Evolutionary conservation across 140 eudicot genomes (phyloP).

Genomic region (Cichorium intybus): DNA sequence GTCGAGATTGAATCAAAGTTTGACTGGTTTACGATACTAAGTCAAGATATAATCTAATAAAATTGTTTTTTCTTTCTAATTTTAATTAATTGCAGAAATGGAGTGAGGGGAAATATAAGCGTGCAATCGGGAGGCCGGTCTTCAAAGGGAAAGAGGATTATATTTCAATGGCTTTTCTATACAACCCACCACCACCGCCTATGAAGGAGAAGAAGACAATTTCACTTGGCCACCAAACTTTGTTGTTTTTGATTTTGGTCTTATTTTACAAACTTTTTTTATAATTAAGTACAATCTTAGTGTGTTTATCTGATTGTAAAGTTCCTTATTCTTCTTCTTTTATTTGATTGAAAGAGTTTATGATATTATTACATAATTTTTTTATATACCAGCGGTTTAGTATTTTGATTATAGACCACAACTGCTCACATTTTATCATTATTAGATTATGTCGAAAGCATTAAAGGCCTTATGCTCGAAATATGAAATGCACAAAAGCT

Average conservation of each 20-base stretch:
- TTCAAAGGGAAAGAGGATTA: constrained; percentile 40
- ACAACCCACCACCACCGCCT: constrained; percentile 51
- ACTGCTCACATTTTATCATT: no score
- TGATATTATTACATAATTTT: neutral
- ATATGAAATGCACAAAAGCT: no score
- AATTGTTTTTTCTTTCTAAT: neutral
- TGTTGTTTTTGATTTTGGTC: constrained; percentile 33
- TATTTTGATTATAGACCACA: no score
- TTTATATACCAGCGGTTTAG: no score
- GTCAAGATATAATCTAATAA: neutral
- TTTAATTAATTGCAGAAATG: constrained; percentile 45
- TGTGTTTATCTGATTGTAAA: neutral
- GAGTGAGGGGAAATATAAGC: constrained; percentile 73
- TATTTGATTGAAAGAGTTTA: neutral
- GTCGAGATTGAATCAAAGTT: neutral
- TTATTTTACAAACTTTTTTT: constrained; percentile 38
- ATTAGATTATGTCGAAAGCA: no score
- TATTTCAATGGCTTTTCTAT: constrained; percentile 73
- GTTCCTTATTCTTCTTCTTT: neutral
- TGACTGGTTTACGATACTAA: neutral
- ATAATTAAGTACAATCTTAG: neutral
- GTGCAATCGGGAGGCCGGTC: constrained; percentile 84
- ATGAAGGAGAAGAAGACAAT: constrained; percentile 18
- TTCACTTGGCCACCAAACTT: constrained; percentile 51
- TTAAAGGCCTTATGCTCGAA: no score